phyloP scores from a whole-genome alignment of 768 basidiomycete species.

The Suillus decipiens region DNA sequence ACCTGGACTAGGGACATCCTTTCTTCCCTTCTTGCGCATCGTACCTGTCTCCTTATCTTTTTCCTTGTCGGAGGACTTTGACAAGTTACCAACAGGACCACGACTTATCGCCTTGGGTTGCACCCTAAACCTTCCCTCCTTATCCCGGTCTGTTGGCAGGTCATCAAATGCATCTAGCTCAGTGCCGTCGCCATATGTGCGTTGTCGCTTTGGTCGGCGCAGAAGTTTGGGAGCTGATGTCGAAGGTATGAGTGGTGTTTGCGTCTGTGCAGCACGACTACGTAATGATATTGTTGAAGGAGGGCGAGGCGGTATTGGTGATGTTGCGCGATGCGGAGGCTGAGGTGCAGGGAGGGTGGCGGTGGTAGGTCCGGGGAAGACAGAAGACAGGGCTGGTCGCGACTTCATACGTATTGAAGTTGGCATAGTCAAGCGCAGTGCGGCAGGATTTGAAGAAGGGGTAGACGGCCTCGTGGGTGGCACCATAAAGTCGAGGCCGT shows the following conservation, averaged over 20 bases:
- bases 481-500: slow-evolving; percentile 59
- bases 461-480: slow-evolving; percentile 82
- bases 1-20: slow-evolving; percentile 50
- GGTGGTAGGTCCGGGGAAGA: slow-evolving; percentile 59
- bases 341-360: slow-evolving; percentile 32
- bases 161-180: slow-evolving; percentile 90
- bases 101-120: slow-evolving; percentile 72
- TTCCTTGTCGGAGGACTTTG: slow-evolving; percentile 38
- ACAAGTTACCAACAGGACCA: slow-evolving; percentile 53
- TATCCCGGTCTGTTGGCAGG: slow-evolving; percentile 81
- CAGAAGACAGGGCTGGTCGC: slow-evolving; percentile 72
- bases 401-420: slow-evolving; percentile 75
- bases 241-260: slow-evolving; percentile 39
- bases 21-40: slow-evolving; percentile 56
- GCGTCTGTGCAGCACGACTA: slow-evolving; percentile 30
- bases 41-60: slow-evolving; percentile 54
- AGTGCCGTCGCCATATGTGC: slow-evolving; percentile 83
- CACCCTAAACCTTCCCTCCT: slow-evolving; percentile 73
- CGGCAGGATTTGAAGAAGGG: slow-evolving; percentile 75
- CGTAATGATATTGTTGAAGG: slow-evolving; percentile 55
- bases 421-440: slow-evolving; percentile 85
- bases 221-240: slow-evolving; percentile 63
- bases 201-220: slow-evolving; percentile 73
- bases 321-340: slow-evolving; percentile 48
- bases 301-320: slow-evolving; percentile 61